A percentile compares a stretch with the other conserved stretches of the same genome.
These are phyloP conservation scores for Niebla homalea DNA, from an alignment of 495 filamentous ascomycete species.

Conservation along the genomic window DNA sequence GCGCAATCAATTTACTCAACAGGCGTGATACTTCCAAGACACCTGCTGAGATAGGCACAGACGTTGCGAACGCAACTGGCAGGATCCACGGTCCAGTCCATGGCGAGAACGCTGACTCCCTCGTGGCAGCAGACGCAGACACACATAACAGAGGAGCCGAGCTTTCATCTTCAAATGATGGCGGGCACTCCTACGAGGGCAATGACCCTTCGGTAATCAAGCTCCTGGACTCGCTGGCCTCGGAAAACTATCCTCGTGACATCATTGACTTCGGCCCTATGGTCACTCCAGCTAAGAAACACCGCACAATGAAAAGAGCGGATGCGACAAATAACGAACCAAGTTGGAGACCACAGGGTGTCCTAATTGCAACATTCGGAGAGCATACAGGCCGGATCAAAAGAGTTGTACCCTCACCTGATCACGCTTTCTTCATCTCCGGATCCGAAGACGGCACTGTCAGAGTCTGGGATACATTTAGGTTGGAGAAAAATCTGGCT, in stretches of 20 bases:
- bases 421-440: constrained; percentile 91
- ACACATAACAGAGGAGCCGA: constrained; percentile 19
- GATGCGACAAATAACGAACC: constrained; percentile 33
- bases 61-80: constrained; percentile 72
- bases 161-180: constrained; percentile 25
- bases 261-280: constrained; percentile 57
- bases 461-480: constrained; percentile 83
- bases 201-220: constrained; percentile 78
- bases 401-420: constrained; percentile 68
- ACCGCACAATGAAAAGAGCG: constrained; percentile 46
- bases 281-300: constrained; percentile 53
- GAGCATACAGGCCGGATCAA: constrained; percentile 79
- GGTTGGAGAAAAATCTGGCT: constrained; percentile 78
- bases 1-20: constrained; percentile 72
- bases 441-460: constrained; percentile 85
- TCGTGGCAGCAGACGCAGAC: constrained; percentile 2
- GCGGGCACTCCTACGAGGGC: constrained; percentile 65
- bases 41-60: constrained; percentile 69
- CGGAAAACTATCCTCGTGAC: constrained; percentile 82
- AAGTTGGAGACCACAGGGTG: constrained; percentile 75
- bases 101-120: constrained; percentile 22
- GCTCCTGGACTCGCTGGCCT: constrained; percentile 76
- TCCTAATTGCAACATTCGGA: constrained; percentile 70
- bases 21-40: constrained; percentile 69
- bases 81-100: constrained; percentile 60